These are phyloP conservation scores for Fusarium siculi DNA, from an alignment of 2,329 filamentous ascomycete genomes.

Conservation along the genomic window DNA sequence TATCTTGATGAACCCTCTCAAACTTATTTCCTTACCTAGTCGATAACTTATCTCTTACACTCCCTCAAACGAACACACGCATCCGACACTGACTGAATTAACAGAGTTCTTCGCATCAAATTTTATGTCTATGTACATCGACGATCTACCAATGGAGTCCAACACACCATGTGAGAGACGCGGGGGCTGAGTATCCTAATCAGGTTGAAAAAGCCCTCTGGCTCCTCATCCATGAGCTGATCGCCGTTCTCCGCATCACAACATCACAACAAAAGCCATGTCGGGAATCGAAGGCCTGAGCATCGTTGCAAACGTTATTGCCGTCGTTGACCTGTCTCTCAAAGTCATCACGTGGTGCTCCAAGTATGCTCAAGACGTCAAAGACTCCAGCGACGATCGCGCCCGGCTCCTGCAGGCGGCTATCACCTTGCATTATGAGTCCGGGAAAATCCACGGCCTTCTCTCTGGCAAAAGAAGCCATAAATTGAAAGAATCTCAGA, in stretches of 20 bases:
- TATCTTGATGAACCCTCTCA: background rate
- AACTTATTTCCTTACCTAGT: too few relatives aligned
- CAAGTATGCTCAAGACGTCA: slow-evolving; percentile 50
- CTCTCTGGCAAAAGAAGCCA: too few relatives aligned
- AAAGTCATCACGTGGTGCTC: slow-evolving; percentile 37
- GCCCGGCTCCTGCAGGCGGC: slow-evolving; percentile 44
- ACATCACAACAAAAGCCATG: background rate
- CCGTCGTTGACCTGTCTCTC: background rate
- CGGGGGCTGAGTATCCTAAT: too few relatives aligned
- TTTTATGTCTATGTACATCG: too few relatives aligned
- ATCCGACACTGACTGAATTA: background rate
- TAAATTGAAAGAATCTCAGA: background rate
- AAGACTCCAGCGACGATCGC: slow-evolving; percentile 47
- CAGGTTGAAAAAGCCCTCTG: too few relatives aligned
- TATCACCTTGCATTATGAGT: background rate
- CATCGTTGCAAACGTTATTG: background rate
- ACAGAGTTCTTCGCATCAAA: accelerated
- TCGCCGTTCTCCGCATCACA: too few relatives aligned
- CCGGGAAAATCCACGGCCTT: accelerated
- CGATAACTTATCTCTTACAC: background rate
- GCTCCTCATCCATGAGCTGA: too few relatives aligned
- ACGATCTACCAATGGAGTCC: background rate
- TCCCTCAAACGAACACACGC: accelerated
- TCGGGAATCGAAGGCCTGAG: slow-evolving; percentile 1
- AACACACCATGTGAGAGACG: background rate